phyloP scores from a whole-genome alignment of 192 early-diverging fungal species.

The Lobosporangium transversale region DNA sequence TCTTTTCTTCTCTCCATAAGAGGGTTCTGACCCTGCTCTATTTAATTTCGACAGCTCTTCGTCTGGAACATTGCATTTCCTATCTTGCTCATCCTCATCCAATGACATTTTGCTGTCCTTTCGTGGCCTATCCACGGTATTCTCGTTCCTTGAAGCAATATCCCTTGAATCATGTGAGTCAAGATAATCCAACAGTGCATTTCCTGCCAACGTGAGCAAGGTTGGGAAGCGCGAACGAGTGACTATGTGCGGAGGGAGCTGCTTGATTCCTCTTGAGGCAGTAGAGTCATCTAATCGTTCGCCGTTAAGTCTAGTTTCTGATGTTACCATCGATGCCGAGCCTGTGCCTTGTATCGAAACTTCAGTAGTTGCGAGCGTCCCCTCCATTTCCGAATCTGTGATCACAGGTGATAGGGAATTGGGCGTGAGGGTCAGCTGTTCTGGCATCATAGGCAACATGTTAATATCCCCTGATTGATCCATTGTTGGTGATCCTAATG shows the following conservation, averaged over 20 bases:
- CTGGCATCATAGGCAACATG: conserved; percentile 1
- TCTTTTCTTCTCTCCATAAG: not conserved
- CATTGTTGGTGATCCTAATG: not conserved
- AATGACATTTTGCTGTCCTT: conserved; percentile 34
- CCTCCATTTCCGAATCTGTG: not conserved
- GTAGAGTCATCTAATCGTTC: not conserved
- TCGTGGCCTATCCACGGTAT: conserved; percentile 6
- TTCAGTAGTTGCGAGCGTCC: not conserved
- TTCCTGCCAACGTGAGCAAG: conserved; percentile 27
- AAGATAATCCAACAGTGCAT: conserved; percentile 21
- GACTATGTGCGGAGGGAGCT: conserved; percentile 14
- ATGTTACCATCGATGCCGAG: not conserved
- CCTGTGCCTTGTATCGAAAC: not conserved
- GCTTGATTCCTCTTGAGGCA: not conserved
- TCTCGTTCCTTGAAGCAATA: not conserved
- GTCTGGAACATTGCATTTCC: not conserved
- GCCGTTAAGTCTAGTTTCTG: not conserved
- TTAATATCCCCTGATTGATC: conserved; percentile 2
- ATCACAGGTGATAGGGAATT: not conserved
- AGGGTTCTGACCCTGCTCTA: not conserved
- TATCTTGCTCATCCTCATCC: not conserved
- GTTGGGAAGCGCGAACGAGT: conserved; percentile 24
- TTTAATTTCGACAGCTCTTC: not conserved
- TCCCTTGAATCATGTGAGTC: not conserved
- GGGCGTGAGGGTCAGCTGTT: not conserved